phyloP scores from a whole-genome alignment of 2,329 filamentous ascomycete genomes.

The Stylonectria norvegica region DNA sequence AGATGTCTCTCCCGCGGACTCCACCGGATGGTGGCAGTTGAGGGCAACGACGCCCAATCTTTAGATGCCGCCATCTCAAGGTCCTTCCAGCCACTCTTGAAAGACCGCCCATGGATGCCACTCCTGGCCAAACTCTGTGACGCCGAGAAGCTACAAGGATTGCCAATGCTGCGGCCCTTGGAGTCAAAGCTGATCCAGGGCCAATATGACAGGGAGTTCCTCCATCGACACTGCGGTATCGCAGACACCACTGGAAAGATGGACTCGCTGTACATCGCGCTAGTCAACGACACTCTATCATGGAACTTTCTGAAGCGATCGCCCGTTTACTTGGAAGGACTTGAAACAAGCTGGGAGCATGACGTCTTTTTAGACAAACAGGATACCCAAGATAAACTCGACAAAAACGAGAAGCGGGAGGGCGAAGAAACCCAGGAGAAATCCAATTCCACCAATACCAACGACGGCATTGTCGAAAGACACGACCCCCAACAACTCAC shows the following conservation, averaged over 20 bases:
- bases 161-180: slow-evolving; percentile 57
- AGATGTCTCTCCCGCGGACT: slow-evolving; percentile 58
- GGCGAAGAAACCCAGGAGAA: too few relatives aligned
- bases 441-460: slow-evolving; percentile 15
- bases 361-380: slow-evolving; percentile 48
- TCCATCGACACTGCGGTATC: slow-evolving; percentile 54
- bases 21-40: slow-evolving; percentile 54
- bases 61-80: slow-evolving; percentile 47
- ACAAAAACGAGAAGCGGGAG: slow-evolving; percentile 26
- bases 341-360: slow-evolving; percentile 54
- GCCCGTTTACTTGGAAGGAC: slow-evolving; percentile 47
- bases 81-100: slow-evolving; percentile 49
- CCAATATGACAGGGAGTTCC: slow-evolving; percentile 49
- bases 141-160: slow-evolving; percentile 49
- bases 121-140: slow-evolving; percentile 58
- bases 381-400: slow-evolving; percentile 24
- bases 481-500: too few relatives aligned
- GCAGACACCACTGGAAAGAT: slow-evolving; percentile 52
- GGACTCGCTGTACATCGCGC: slow-evolving; percentile 58
- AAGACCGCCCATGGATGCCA: slow-evolving; percentile 52
- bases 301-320: slow-evolving; percentile 52
- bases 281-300: slow-evolving; percentile 51
- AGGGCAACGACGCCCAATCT: slow-evolving; percentile 46
- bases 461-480: slow-evolving; percentile 21
- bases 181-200: slow-evolving; percentile 40